Conservation (phyloP, 2,329 filamentous ascomycete genomes). For the Tolypocladium ophioglossoides region DNA sequence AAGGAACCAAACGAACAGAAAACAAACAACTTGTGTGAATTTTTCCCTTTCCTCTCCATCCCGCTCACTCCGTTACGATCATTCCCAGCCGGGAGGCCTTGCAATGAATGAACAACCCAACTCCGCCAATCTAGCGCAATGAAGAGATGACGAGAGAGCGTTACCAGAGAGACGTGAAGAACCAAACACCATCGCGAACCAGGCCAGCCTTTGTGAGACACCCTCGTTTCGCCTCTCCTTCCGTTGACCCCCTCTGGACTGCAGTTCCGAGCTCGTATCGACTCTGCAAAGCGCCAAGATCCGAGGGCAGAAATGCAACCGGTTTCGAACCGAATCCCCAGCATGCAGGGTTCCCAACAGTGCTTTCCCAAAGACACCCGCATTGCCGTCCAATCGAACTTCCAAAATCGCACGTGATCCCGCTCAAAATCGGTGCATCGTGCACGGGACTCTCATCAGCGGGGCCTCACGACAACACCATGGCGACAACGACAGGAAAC, state of each 20-base stretch:
- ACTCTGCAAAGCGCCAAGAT: not conserved
- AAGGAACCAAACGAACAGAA: not conserved
- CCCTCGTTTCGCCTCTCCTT: not conserved
- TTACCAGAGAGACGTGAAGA: conserved; percentile 6
- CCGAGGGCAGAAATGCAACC: not conserved
- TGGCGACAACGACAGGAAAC: conserved; percentile 5
- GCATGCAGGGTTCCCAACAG: not conserved
- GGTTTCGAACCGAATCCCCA: not conserved
- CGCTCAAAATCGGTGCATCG: not conserved
- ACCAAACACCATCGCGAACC: conserved; percentile 5
- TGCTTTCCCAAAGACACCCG: not conserved
- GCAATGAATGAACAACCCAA: conserved; percentile 11
- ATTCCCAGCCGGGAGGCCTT: conserved; percentile 10
- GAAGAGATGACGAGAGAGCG: conserved; percentile 8
- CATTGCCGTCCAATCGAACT: not conserved
- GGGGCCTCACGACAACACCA: conserved; percentile 17
- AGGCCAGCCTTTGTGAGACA: conserved; percentile 5
- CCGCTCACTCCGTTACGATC: conserved; percentile 11
- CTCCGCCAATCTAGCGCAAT: conserved; percentile 16
- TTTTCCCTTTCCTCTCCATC: conserved; percentile 6
- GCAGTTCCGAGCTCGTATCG: not conserved
- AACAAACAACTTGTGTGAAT: not conserved
- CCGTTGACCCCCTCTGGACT: not conserved
- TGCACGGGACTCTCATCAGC: conserved; percentile 2
- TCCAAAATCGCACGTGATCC: not conserved